Base-by-base conservation (phyloP, 1,284 basidiomycete genomes). In the Ceratobasidium sp. region DNA sequence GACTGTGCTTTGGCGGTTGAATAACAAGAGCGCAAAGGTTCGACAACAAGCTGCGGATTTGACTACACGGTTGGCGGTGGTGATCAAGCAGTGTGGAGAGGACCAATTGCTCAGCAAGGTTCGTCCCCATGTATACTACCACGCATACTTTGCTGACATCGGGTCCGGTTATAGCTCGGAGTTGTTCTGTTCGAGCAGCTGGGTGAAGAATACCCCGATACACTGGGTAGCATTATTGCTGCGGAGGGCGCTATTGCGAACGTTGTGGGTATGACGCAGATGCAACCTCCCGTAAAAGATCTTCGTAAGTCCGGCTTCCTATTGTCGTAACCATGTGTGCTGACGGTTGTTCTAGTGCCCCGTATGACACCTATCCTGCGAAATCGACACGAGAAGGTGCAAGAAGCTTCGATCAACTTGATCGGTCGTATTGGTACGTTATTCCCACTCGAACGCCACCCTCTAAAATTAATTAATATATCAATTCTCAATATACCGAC, bases 271-370 rank as follows among this genome's bases (percentile, higher is more conserved):
- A 99, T 99, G 98, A 98, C 97, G 14, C 96, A 99, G 84, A 99
- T 99, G 98, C 99, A 98, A 82, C 98, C 98, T 22, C 98, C 97
- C 0, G 96, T 99, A 62, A 99, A 99, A 84, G 98, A 99, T 87
- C 90, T 99, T 73, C 82, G 95, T 97, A 83, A 89, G 95, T 87
- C 27, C 17, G 17, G 17, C 11, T 19, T 47, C 33, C 7, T 54
- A 8, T 22, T 41, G n/a, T 41, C 17, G 6, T 19, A 33, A 31
- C 11, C 4, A 24, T 66, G 15, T 77, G 56, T 50, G 50, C 47
- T 75, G 63, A 67, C 78, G 77, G 36, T 76, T 54, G 73, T 64
- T 74, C 0, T 80, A 97, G 94, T 99, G 50, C 98, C 98, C 24
- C 95, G 98, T 76, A 99, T 99, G 97, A 99, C 97, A 0, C 98